Percentiles rank a stretch among this genome's conserved stretches.
phyloP scores from a whole-genome alignment of 352 stramenopile genomes.

The Globisporangium cylindrosporum region DNA sequence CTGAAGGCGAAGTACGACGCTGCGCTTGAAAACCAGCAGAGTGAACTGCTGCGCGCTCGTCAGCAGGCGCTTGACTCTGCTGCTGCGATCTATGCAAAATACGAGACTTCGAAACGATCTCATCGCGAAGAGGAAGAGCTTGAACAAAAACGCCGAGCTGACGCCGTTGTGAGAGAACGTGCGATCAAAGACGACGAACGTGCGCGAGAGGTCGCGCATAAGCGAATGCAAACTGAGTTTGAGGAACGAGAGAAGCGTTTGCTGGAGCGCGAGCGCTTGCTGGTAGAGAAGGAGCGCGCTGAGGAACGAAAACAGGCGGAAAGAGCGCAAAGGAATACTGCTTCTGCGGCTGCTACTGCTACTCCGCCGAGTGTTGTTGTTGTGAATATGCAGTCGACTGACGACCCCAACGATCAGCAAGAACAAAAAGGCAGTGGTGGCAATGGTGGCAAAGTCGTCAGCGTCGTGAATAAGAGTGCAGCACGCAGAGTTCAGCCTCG shows the following conservation, averaged over 20 bases:
- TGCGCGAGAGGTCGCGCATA: constrained; percentile 28
- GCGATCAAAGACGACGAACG: constrained; percentile 41
- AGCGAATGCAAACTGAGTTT: constrained; percentile 45
- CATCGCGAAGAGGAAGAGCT: constrained; percentile 37
- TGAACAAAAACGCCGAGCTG: constrained; percentile 25
- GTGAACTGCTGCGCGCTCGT: constrained; percentile 45
- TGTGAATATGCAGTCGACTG: constrained; percentile 42
- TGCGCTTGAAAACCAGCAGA: constrained; percentile 54
- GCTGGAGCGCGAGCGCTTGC: constrained; percentile 38
- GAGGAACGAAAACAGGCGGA: constrained; percentile 27
- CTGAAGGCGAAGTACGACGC: constrained; percentile 72
- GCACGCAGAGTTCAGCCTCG: constrained; percentile 9
- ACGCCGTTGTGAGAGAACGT: constrained; percentile 32
- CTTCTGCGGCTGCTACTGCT: constrained; percentile 5
- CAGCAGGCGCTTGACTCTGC: constrained; percentile 51
- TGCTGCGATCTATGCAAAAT: constrained; percentile 40
- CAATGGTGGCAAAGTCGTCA: constrained; percentile 26
- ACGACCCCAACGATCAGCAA: constrained; percentile 34
- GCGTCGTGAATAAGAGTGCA: constrained; percentile 17
- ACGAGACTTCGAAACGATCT: constrained; percentile 39
- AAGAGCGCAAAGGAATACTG: constrained; percentile 5
- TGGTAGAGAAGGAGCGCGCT: constrained; percentile 44
- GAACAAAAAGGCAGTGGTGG: constrained; percentile 17
- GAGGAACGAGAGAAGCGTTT: constrained; percentile 55
- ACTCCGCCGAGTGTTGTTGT: constrained; percentile 53